Percentiles rank a stretch among this genome's conserved stretches.
Evolutionary conservation across 2,329 filamentous ascomycete species (phyloP).

Genomic region (Chrysoporthe puriensis): DNA sequence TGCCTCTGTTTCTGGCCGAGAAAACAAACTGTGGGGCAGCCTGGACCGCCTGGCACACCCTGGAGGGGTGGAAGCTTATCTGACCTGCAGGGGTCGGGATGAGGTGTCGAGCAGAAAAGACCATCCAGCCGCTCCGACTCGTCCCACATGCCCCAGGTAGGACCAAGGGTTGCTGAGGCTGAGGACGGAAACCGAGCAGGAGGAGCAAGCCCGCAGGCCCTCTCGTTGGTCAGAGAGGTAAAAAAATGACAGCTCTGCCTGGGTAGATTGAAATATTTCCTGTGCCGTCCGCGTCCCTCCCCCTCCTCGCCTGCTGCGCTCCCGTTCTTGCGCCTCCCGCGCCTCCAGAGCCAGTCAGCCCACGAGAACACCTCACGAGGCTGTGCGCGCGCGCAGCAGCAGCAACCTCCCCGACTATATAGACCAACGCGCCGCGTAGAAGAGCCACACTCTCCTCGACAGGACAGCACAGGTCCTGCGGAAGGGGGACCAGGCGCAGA

Average conservation of each 20-base stretch:
- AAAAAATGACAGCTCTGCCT: conserved; percentile 4
- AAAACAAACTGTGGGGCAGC: background rate
- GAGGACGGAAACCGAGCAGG: background rate
- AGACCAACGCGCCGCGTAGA: background rate
- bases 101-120: background rate
- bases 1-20: conserved; percentile 8
- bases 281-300: background rate
- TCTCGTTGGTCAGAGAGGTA: conserved; percentile 13
- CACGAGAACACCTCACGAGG: background rate
- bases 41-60: background rate
- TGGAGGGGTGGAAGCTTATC: conserved; percentile 4
- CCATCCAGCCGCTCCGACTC: conserved; percentile 3
- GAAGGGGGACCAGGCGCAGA: background rate
- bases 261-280: background rate
- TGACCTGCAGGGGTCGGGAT: background rate
- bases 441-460: background rate
- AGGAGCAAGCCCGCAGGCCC: background rate
- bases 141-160: conserved; percentile 3
- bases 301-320: background rate
- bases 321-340: background rate
- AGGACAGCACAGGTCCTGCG: background rate
- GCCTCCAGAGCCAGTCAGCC: background rate
- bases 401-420: background rate
- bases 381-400: background rate
- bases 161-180: conserved; percentile 1